Base-by-base conservation (phyloP, 257 asterid species). In the Gynochthodes officinalis region DNA sequence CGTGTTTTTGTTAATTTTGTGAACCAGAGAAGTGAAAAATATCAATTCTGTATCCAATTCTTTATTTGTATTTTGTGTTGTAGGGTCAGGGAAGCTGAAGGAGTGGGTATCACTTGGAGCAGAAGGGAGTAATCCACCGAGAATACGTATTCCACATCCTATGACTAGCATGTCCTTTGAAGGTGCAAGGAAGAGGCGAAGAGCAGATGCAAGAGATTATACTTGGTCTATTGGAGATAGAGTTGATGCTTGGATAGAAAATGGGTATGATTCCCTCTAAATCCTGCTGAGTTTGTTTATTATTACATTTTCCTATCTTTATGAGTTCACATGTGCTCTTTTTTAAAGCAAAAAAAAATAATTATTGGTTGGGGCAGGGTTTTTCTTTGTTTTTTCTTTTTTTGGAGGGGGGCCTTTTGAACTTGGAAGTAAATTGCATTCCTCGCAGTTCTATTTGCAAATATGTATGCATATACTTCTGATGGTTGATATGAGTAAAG, bases 151-250 rank as follows among this genome's bases (percentile, higher is more conserved):
- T 75, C 83, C 93, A 58, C 97, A 86, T 82, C 93, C 92, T 27
- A 75, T 81, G 83, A 80, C 91, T 67, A 71, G 74, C 75, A 16
- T 78, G 49, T 89, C 65, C 23, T 73, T 76, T 77, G 97, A 88
- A 61, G 93, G 95, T 53, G 84, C 90, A 60, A 85, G 88, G 75
- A 95, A 95, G 90, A 92, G 99, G 75, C 85, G 87, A 46, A 89
- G 98, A 78, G 89, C 91, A 61, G 94, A 87, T 75, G 82, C 74
- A 46, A 84, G 76, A 85, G 95, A 92, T 60, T 80, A 86, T 72
- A 42, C 79, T 59, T 92, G 99, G 99, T 92, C 90, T 76, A 85
- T 83, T 61, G 96, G 97, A 68, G 99, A 95, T 79, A 84, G 84
- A 73, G 99, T 90, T 72, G 99, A 95, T 83, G 96, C 89, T 16